A percentile compares a stretch with the other conserved stretches of the same genome.
phyloP scores from a whole-genome alignment of 257 asterid species.

The Solanum arcanum region DNA sequence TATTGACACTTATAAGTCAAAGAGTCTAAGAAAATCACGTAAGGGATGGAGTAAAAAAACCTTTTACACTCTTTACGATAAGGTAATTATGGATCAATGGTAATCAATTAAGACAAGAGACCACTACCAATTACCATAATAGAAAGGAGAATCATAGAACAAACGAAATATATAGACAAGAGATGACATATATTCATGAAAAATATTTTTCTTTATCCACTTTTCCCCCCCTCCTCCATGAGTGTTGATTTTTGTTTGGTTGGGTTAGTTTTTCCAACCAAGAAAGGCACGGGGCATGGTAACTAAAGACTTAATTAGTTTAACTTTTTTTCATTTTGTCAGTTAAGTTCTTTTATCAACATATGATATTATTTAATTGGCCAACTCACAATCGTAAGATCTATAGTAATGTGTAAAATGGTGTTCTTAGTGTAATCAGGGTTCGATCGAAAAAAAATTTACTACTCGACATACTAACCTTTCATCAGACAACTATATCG shows the following conservation, averaged over 20 bases:
- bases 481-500: not conserved
- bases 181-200: not conserved
- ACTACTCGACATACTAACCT: not conserved
- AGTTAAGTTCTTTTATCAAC: not conserved
- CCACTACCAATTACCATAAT: not conserved
- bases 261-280: not conserved
- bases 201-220: too few species aligned
- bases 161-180: not conserved
- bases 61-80: not conserved
- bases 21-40: not conserved
- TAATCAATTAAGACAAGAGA: too few species aligned
- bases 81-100: not conserved
- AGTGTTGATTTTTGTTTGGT: too few species aligned
- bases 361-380: not conserved
- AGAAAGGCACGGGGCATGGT: not conserved
- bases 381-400: not conserved
- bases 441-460: not conserved
- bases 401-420: not conserved
- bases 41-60: not conserved
- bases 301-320: not conserved
- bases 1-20: too few species aligned
- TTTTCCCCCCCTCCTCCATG: too few species aligned
- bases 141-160: not conserved
- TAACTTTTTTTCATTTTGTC: not conserved
- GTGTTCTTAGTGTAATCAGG: not conserved